Evolutionary conservation across 768 basidiomycete genomes (phyloP).

Genomic region (Collybia mongolica): DNA sequence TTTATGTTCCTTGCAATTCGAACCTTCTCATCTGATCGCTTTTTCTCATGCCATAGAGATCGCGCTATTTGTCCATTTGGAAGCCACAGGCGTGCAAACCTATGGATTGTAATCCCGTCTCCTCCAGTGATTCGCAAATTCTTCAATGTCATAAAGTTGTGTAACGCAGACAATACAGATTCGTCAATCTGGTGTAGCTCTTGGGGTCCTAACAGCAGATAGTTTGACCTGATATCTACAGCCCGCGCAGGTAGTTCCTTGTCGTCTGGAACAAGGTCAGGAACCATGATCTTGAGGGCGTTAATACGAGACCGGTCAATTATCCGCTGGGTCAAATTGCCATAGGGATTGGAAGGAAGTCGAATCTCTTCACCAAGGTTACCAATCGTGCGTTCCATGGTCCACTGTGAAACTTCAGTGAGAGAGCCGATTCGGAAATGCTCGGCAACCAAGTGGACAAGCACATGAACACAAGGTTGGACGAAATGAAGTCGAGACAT

Average conservation of each 20-base stretch:
- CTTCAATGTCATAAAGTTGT: not conserved
- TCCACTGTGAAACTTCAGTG: constrained; percentile 11
- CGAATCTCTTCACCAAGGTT: constrained; percentile 9
- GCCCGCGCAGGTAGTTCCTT: not conserved
- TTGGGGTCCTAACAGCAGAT: not conserved
- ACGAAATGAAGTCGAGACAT: constrained; percentile 28
- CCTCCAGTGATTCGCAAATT: not conserved
- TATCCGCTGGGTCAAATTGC: constrained; percentile 6
- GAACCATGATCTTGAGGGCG: constrained; percentile 8
- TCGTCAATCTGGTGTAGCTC: not conserved
- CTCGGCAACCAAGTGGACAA: constrained; percentile 27
- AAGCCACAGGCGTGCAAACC: not conserved
- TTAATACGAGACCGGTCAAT: constrained; percentile 3
- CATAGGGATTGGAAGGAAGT: constrained; percentile 13
- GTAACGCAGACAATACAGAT: not conserved
- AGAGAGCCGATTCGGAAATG: constrained; percentile 19
- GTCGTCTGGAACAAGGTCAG: constrained; percentile 1
- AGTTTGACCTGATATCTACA: not conserved
- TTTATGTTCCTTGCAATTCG: not conserved
- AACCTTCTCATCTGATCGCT: not conserved
- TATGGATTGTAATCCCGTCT: not conserved
- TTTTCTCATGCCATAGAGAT: not conserved
- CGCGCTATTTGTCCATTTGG: not conserved
- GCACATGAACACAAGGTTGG: constrained; percentile 27
- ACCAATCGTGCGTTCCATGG: constrained; percentile 13